Evolutionary conservation across 257 asterid genomes (phyloP).

Genomic region (Ligustrum vulgare): DNA sequence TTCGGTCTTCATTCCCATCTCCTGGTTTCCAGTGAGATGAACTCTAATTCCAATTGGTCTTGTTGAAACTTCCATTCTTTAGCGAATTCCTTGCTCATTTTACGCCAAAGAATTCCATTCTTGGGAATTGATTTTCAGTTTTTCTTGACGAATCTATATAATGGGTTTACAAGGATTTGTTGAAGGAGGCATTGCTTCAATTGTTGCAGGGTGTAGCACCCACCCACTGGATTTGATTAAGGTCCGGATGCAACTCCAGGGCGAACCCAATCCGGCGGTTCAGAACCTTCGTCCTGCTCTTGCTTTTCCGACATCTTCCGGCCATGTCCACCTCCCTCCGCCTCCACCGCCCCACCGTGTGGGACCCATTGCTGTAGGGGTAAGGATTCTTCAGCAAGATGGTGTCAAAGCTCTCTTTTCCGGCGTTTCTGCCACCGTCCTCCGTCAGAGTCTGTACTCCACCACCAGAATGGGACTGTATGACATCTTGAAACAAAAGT

Average conservation of each 20-base stretch:
- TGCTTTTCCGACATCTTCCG: slow-evolving; percentile 40
- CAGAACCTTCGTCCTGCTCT: slow-evolving; percentile 61
- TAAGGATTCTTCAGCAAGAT: slow-evolving; percentile 65
- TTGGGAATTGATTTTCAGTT: not conserved
- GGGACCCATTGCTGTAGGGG: slow-evolving; percentile 67
- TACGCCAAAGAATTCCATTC: not conserved
- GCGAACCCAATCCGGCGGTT: slow-evolving; percentile 39
- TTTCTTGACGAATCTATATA: not conserved
- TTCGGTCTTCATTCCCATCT: slow-evolving; percentile 80
- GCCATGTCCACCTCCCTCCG: slow-evolving; percentile 36
- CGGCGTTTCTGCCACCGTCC: slow-evolving; percentile 94
- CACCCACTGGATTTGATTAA: slow-evolving; percentile 82
- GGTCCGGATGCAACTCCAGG: slow-evolving; percentile 88
- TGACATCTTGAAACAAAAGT: slow-evolving; percentile 63
- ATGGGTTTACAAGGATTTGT: slow-evolving; percentile 88
- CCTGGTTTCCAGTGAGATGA: slow-evolving; percentile 95
- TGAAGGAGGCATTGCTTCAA: slow-evolving; percentile 92
- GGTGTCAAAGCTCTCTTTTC: slow-evolving; percentile 72
- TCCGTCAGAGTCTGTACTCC: slow-evolving; percentile 83
- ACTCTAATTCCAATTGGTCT: slow-evolving; percentile 55
- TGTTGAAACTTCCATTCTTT: not conserved
- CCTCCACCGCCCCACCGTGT: slow-evolving; percentile 40
- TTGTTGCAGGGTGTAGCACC: slow-evolving; percentile 82
- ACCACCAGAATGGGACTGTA: slow-evolving; percentile 92
- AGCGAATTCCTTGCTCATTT: not conserved